phyloP scores from a whole-genome alignment of 2,329 filamentous ascomycete genomes.

The Corinectria fuckeliana region DNA sequence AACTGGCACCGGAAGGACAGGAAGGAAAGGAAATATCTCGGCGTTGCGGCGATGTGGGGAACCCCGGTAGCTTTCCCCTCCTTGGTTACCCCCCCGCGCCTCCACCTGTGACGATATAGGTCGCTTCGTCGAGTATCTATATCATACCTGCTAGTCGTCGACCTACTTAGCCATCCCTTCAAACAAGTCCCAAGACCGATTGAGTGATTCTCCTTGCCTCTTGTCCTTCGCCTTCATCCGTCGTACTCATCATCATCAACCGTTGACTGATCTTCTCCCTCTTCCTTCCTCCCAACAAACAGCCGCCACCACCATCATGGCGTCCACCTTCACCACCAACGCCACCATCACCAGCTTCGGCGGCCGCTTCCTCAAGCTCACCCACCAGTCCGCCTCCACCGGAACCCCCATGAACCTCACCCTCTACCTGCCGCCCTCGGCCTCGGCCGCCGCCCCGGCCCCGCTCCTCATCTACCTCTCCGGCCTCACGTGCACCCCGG shows the following conservation, averaged over 20 bases:
- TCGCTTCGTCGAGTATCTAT: not conserved
- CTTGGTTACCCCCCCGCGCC: slow-evolving; percentile 6
- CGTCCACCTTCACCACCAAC: slow-evolving; percentile 76
- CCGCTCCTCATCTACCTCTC: slow-evolving; percentile 94
- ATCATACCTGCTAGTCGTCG: slow-evolving; percentile 4
- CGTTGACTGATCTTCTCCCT: not conserved
- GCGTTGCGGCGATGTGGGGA: slow-evolving; percentile 24
- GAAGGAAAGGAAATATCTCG: slow-evolving; percentile 22
- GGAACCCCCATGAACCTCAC: slow-evolving; percentile 91
- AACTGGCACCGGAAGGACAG: not conserved
- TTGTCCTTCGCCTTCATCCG: not conserved
- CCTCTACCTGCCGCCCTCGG: slow-evolving; percentile 83
- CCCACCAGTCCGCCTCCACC: slow-evolving; percentile 79
- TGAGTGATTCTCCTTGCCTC: not conserved
- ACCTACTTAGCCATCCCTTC: too few species aligned
- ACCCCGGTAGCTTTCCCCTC: slow-evolving; percentile 22
- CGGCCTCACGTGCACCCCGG: slow-evolving; percentile 91
- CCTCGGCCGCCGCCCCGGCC: slow-evolving; percentile 60
- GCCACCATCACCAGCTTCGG: slow-evolving; percentile 91
- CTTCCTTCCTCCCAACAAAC: not conserved
- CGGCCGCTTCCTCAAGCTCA: slow-evolving; percentile 92
- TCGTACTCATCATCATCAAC: not conserved
- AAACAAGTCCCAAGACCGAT: not conserved
- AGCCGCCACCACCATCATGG: slow-evolving; percentile 59
- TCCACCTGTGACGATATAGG: not conserved